phyloP scores from a whole-genome alignment of 139 green algal genomes.

The Eudorina sp. region DNA sequence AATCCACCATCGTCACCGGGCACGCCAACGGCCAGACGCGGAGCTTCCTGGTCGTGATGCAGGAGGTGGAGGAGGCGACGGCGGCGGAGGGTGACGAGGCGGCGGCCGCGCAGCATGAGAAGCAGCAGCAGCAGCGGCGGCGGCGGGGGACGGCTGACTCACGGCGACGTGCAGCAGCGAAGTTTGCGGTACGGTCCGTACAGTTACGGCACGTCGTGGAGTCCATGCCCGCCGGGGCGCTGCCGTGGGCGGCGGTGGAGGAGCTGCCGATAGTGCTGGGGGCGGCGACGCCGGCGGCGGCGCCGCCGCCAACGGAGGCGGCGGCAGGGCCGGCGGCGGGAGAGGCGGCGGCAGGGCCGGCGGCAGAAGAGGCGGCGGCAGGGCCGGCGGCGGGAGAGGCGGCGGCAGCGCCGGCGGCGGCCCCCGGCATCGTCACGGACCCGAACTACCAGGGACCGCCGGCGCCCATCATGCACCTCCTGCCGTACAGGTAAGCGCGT shows the following conservation, averaged over 20 bases:
- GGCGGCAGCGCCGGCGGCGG: background rate
- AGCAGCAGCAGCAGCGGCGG: background rate
- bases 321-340: background rate
- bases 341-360: too few relatives aligned
- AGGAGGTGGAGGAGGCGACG: background rate
- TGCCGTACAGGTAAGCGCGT: constrained; percentile 30
- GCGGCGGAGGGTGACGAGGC: background rate
- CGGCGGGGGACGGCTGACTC: too few relatives aligned
- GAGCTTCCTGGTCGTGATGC: constrained; percentile 7
- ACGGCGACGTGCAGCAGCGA: background rate
- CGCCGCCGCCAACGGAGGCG: background rate
- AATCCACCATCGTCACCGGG: constrained; percentile 59
- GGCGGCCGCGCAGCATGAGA: background rate
- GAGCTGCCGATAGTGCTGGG: background rate
- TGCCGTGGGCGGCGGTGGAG: constrained; percentile 33
- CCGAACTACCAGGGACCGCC: background rate
- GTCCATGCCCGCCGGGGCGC: background rate
- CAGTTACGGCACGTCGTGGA: constrained; percentile 2
- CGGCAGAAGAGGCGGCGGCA: background rate
- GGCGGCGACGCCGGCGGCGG: background rate
- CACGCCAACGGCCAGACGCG: constrained; percentile 62
- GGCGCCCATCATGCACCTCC: constrained; percentile 38
- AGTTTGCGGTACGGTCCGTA: background rate
- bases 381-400: background rate
- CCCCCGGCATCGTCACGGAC: background rate